Percentiles rank a stretch among this genome's conserved stretches.
Conservation (phyloP, 257 asterid genomes). For the Ligustrum vulgare region DNA sequence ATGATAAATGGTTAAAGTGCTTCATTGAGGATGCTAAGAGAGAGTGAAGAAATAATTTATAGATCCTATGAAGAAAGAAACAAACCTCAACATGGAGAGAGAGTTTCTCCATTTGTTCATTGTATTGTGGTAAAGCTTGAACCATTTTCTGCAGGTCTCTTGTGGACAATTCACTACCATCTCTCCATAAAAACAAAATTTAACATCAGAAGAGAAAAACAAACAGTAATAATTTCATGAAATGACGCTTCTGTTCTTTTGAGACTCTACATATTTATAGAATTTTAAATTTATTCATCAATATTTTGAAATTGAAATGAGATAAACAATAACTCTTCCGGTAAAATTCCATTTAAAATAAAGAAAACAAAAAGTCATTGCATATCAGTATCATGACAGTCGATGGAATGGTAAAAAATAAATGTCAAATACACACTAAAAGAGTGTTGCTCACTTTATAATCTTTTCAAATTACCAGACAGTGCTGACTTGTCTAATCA, state of each 20-base stretch:
- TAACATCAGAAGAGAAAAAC: slow-evolving; percentile 21
- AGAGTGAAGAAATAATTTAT: slow-evolving; percentile 11
- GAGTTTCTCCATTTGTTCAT: slow-evolving; percentile 91
- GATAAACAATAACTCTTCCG: neutral
- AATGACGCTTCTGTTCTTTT: neutral
- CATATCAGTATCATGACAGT: neutral
- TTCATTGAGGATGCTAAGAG: slow-evolving; percentile 7
- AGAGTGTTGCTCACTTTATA: neutral
- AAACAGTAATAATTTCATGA: slow-evolving; percentile 5
- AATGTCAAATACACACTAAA: neutral
- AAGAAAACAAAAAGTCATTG: neutral
- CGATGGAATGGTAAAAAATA: neutral
- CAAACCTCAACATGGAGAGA: slow-evolving; percentile 88
- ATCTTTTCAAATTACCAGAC: neutral
- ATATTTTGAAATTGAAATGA: neutral
- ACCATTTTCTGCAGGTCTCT: slow-evolving; percentile 97
- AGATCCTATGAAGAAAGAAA: slow-evolving; percentile 28
- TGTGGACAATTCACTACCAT: slow-evolving; percentile 84
- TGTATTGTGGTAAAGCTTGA: slow-evolving; percentile 93
- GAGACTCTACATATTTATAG: neutral
- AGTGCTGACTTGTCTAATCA: neutral
- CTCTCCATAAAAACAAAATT: slow-evolving; percentile 51
- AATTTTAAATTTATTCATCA: neutral
- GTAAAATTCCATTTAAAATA: neutral
- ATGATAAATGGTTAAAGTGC: slow-evolving; percentile 7